Conservation (phyloP, 2,329 filamentous ascomycete genomes). For the Pestalotiopsis sp. region DNA sequence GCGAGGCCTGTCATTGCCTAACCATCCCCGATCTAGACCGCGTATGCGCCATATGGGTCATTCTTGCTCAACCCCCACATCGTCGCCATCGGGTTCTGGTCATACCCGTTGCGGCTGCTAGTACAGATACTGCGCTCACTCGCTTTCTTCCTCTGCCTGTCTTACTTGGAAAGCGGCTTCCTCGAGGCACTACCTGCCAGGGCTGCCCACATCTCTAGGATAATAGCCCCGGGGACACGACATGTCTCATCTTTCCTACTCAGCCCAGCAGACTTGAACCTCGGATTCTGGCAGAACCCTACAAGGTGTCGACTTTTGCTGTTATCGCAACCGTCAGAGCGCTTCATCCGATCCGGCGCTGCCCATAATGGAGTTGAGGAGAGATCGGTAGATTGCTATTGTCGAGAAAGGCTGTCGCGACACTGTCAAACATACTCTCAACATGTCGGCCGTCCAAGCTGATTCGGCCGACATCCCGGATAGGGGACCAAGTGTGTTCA, state of each 20-base stretch:
- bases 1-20: neutral
- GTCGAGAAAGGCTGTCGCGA: slow-evolving; percentile 3
- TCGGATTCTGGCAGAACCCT: neutral
- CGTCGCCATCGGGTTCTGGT: neutral
- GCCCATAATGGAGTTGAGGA: slow-evolving; percentile 7
- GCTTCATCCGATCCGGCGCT: neutral
- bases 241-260: neutral
- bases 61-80: slow-evolving; percentile 4
- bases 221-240: neutral
- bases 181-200: neutral
- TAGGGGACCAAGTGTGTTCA: slow-evolving; percentile 65
- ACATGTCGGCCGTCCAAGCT: slow-evolving; percentile 3
- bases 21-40: neutral
- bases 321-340: neutral
- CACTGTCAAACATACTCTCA: neutral
- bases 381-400: neutral
- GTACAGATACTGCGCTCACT: neutral
- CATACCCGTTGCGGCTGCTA: neutral
- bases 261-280: neutral
- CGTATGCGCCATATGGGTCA: neutral
- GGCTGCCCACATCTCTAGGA: neutral
- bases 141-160: neutral
- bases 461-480: slow-evolving; percentile 40
- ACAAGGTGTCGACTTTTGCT: neutral
- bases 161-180: neutral